These are phyloP conservation scores for Neospora caninum DNA, from an alignment of 169 alveolate species.

Conservation along the genomic window DNA sequence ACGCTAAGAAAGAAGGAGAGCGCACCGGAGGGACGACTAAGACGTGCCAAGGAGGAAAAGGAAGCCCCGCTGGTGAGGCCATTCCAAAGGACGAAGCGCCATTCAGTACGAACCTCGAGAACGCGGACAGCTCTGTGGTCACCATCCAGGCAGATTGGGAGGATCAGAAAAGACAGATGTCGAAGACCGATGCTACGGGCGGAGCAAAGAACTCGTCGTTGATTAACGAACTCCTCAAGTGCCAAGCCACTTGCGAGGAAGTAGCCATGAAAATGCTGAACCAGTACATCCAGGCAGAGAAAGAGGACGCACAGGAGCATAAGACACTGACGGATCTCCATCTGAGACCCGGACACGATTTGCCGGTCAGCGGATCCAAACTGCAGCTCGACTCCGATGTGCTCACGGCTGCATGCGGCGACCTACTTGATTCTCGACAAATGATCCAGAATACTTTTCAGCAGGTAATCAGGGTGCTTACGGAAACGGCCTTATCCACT, in stretches of 20 bases:
- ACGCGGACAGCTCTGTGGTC: background rate
- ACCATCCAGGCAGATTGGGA: background rate
- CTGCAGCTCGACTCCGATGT: background rate
- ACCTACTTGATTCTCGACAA: background rate
- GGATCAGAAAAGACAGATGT: background rate
- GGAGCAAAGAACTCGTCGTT: background rate
- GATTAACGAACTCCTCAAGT: background rate
- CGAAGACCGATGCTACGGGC: background rate
- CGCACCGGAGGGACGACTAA: background rate
- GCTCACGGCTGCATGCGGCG: background rate
- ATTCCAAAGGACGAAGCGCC: background rate
- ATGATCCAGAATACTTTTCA: background rate
- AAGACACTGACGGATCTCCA: background rate
- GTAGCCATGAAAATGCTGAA: conserved; percentile 35
- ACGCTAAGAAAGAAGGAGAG: background rate
- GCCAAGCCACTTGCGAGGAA: conserved; percentile 17
- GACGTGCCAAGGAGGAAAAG: background rate
- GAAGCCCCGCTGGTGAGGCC: background rate
- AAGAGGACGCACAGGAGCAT: conserved; percentile 1
- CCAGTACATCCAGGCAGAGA: conserved; percentile 18
- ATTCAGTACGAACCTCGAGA: background rate
- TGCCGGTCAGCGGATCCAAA: background rate
- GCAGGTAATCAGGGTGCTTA: background rate
- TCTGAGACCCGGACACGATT: background rate
- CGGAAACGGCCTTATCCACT: too few relatives aligned